Percentiles rank a stretch among this genome's conserved stretches.
Evolutionary conservation across 805 yeast species (phyloP).

Genomic region (Candida ficus): DNA sequence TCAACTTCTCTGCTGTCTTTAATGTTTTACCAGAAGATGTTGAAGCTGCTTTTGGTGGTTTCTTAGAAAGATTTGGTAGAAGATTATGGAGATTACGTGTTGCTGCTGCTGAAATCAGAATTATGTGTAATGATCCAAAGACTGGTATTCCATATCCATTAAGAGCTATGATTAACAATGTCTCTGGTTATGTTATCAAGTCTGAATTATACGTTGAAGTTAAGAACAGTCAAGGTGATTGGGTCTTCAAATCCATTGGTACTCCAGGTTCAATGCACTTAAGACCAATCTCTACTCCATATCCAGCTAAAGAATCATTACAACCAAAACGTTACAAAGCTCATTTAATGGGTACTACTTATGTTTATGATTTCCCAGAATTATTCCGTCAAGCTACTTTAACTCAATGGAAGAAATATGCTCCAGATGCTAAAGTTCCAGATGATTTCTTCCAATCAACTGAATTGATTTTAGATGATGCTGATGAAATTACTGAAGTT

Average conservation of each 20-base stretch:
- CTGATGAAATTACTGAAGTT: conserved; percentile 75
- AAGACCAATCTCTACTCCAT: conserved; percentile 92
- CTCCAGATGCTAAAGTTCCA: conserved; percentile 54
- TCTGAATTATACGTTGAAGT: conserved; percentile 94
- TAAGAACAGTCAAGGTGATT: conserved; percentile 86
- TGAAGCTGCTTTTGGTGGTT: conserved; percentile 95
- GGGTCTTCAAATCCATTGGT: conserved; percentile 96
- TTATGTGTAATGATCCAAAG: conserved; percentile 84
- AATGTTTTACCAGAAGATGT: conserved; percentile 93
- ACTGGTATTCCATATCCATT: conserved; percentile 91
- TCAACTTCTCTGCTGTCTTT: conserved; percentile 94
- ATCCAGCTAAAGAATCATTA: conserved; percentile 95
- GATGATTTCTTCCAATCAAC: conserved; percentile 72
- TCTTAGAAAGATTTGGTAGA: conserved; percentile 95
- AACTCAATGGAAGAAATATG: conserved; percentile 74
- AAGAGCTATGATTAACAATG: conserved; percentile 94
- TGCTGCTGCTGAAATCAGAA: conserved; percentile 95
- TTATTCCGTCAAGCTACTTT: conserved; percentile 88
- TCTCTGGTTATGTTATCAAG: conserved; percentile 94
- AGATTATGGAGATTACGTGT: conserved; percentile 95
- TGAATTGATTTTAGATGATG: conserved; percentile 83
- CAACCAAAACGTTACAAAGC: conserved; percentile 99
- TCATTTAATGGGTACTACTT: conserved; percentile 96
- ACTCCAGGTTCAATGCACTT: conserved; percentile 96
- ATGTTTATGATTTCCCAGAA: conserved; percentile 98